A percentile compares a stretch with the other conserved stretches of the same genome.
Evolutionary conservation across 352 stramenopile genomes (phyloP).

Genomic region (Phytopythium sindhum): DNA sequence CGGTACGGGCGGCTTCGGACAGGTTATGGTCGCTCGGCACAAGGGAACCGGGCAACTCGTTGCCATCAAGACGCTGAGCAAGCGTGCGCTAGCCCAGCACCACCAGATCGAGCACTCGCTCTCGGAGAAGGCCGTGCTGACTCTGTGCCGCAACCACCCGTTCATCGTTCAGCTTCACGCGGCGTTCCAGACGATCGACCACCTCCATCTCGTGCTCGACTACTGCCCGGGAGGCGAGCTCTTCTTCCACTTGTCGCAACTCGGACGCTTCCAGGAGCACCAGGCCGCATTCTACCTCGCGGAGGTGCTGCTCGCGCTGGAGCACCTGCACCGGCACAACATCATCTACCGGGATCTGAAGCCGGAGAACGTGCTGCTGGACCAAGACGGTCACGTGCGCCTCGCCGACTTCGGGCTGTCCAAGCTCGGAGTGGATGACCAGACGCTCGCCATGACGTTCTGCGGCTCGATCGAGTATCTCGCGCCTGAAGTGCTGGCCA

Average conservation of each 20-base stretch:
- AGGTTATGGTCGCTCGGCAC: conserved; percentile 78
- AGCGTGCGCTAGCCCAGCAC: conserved; percentile 68
- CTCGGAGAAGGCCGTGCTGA: conserved; percentile 84
- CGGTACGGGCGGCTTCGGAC: conserved; percentile 81
- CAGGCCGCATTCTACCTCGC: conserved; percentile 84
- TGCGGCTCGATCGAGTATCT: conserved; percentile 90
- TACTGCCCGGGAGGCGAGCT: conserved; percentile 76
- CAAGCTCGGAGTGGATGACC: conserved; percentile 66
- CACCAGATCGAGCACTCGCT: conserved; percentile 87
- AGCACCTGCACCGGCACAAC: conserved; percentile 64
- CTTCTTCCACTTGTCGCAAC: conserved; percentile 85
- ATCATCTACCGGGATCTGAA: conserved; percentile 91
- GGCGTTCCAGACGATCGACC: conserved; percentile 85
- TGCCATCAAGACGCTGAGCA: conserved; percentile 82
- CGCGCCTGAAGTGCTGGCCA: conserved; percentile 67
- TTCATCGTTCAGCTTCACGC: conserved; percentile 91
- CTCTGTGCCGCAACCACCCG: conserved; percentile 85
- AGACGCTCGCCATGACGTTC: conserved; percentile 67
- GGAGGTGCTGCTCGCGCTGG: conserved; percentile 83
- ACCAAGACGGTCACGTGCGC: conserved; percentile 81
- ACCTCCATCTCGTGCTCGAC: conserved; percentile 69
- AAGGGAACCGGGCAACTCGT: conserved; percentile 51
- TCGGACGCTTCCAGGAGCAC: conserved; percentile 70
- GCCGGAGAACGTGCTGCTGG: conserved; percentile 89
- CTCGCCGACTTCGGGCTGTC: conserved; percentile 90